Evolutionary conservation across 164 flowering plant genomes (phyloP).

Genomic region (Aristolochia fimbriata): DNA sequence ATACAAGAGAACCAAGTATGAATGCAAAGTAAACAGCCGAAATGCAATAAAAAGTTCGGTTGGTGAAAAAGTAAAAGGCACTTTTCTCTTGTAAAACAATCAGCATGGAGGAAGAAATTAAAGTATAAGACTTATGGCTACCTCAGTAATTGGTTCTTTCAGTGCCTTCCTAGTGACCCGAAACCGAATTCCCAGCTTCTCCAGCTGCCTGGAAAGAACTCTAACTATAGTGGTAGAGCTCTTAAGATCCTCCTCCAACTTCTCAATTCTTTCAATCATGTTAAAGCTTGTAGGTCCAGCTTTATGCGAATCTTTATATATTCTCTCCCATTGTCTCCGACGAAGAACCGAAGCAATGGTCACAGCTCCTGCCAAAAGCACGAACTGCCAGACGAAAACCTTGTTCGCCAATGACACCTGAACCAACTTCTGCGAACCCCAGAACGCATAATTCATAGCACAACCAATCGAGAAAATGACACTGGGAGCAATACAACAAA

Average conservation of each 20-base stretch:
- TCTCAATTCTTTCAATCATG: slow-evolving; percentile 70
- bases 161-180: slow-evolving; percentile 66
- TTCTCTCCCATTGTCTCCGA: slow-evolving; percentile 63
- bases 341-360: slow-evolving; percentile 51
- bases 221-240: slow-evolving; percentile 45
- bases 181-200: slow-evolving; percentile 89
- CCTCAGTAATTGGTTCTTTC: slow-evolving; percentile 81
- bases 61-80: not conserved
- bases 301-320: slow-evolving; percentile 23
- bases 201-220: slow-evolving; percentile 82
- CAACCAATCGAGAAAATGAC: slow-evolving; percentile 34
- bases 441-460: slow-evolving; percentile 29
- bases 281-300: slow-evolving; percentile 20
- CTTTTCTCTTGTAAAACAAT: not conserved
- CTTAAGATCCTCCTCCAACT: slow-evolving; percentile 73
- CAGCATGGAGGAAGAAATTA: not conserved
- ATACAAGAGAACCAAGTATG: no score
- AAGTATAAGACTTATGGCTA: slow-evolving; percentile 11
- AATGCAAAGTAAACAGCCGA: not conserved
- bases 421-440: slow-evolving; percentile 20
- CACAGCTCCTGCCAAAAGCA: slow-evolving; percentile 42
- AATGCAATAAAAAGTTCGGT: not conserved
- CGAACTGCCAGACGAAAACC: slow-evolving; percentile 39
- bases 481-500: slow-evolving; percentile 42
- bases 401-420: slow-evolving; percentile 24